Base-by-base conservation (phyloP, 148 eudicot genomes). In the Rhododendron vialii region DNA sequence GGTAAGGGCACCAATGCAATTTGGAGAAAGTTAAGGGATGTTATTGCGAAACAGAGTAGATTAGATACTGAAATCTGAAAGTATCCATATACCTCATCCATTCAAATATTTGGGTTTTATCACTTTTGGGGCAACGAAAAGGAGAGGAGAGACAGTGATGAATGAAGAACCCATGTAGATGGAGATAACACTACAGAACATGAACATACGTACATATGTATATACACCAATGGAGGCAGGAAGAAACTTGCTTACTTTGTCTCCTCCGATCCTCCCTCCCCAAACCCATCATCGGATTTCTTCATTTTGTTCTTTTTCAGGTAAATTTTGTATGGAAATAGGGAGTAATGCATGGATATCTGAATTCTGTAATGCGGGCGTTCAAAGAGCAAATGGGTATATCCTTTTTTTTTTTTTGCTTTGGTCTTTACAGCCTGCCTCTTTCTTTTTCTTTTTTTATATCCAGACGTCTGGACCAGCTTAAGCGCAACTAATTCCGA, bases 231-330 rank as follows among this genome's bases (percentile, higher is more conserved):
- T 95, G 98, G 98, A 95, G 85, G 90, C 93, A 71, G 91, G 94
- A 76, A 92, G 89, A 86, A 93, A 88, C 91, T 86, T 93, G 83
- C 88, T 95, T 73, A 91, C 94, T 89, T 90, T 96, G 78, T 89
- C 95, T 78, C 90, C 93, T 71, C 87, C 93, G 35, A 84, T 92
- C 84, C 88, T 92, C 78, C 88, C 87, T 9, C 74, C 35, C 33
- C 85, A 90, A 84, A 85, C 91, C 89, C 90, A 88, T 45, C 82
- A 89, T 85, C 90, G 92, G 18, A 89, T 80, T 85, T 50, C 73
- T 51, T 61, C 87, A 47, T 61, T 84, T 79, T 69, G 90, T 36
- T 87, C 90, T 82, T 83, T 89, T 85, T 90, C 93, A 85, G 95
- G 95, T 93, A 80, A 78, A 33, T 10, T 30, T 80, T 17, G 24